Percentiles rank a stretch among this genome's conserved stretches.
phyloP scores from a whole-genome alignment of 2,329 filamentous ascomycete genomes.

The Aureobasidium vineae region DNA sequence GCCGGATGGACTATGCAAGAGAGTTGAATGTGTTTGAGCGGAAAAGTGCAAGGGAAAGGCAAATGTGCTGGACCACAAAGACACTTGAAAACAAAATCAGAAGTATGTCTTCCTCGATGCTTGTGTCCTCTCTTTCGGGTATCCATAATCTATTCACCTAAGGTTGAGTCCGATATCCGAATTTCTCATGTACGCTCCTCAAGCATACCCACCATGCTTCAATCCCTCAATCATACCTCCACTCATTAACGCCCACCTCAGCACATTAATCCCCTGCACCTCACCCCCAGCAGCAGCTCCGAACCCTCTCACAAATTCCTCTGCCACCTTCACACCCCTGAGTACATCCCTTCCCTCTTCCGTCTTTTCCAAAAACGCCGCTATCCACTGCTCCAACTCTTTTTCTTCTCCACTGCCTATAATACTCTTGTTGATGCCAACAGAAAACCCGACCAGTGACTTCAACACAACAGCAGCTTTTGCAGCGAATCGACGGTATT shows the following conservation, averaged over 20 bases:
- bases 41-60: too few species aligned
- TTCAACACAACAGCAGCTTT: background rate
- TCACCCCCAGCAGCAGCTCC: constrained; percentile 15
- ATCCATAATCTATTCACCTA: background rate
- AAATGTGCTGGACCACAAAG: too few species aligned
- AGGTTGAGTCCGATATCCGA: too few species aligned
- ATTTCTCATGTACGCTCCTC: too few species aligned
- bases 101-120: too few species aligned
- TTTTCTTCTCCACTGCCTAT: constrained; percentile 14
- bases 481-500: background rate
- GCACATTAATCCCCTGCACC: constrained; percentile 10
- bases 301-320: constrained; percentile 8
- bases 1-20: too few species aligned
- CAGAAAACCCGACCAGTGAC: background rate
- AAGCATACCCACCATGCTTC: constrained; percentile 7
- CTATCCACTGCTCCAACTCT: constrained; percentile 2
- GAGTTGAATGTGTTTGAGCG: too few species aligned
- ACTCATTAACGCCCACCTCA: constrained; percentile 21
- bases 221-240: constrained; percentile 18
- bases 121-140: too few species aligned
- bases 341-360: constrained; percentile 1
- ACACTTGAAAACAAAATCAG: too few species aligned
- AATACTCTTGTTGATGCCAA: background rate
- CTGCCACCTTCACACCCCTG: background rate
- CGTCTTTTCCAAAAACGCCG: background rate